These are phyloP conservation scores for Acer saccharum DNA, from an alignment of 345 rosid species.

Conservation along the genomic window DNA sequence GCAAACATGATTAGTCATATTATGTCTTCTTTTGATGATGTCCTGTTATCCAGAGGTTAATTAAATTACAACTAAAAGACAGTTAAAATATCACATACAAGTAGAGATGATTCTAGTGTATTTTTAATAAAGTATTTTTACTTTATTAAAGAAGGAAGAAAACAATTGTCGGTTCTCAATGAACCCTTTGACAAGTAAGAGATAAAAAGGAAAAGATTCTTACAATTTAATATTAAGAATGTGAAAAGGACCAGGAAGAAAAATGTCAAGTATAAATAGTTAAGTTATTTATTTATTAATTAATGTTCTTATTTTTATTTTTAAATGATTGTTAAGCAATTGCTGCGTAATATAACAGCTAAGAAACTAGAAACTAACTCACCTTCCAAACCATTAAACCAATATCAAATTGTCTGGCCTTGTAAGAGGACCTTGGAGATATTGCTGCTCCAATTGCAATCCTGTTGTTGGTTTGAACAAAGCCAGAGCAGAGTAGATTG, in stretches of 20 bases:
- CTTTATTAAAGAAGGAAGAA: conserved; percentile 16
- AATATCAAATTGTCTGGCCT: conserved; percentile 85
- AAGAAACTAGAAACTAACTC: conserved; percentile 18
- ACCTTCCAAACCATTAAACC: conserved; percentile 97
- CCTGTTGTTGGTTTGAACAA: conserved; percentile 89
- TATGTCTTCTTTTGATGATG: background rate
- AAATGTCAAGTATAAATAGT: conserved; percentile 8
- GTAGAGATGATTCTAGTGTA: background rate
- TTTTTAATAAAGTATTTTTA: background rate
- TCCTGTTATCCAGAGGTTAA: background rate
- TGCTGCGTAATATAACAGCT: background rate
- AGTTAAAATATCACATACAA: background rate
- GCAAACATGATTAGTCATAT: background rate
- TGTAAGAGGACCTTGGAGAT: conserved; percentile 91
- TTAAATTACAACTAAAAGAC: background rate
- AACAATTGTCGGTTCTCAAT: conserved; percentile 19
- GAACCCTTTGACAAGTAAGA: conserved; percentile 27
- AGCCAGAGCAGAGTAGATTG: conserved; percentile 93
- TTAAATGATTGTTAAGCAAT: background rate
- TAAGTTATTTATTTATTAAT: background rate
- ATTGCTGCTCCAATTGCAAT: conserved; percentile 97
- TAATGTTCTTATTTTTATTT: background rate
- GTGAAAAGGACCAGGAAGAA: conserved; percentile 18
- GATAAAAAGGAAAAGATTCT: conserved; percentile 23
- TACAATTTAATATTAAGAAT: conserved; percentile 17